Conservation (phyloP, 805 yeast species). For the Lachancea mirantina region DNA sequence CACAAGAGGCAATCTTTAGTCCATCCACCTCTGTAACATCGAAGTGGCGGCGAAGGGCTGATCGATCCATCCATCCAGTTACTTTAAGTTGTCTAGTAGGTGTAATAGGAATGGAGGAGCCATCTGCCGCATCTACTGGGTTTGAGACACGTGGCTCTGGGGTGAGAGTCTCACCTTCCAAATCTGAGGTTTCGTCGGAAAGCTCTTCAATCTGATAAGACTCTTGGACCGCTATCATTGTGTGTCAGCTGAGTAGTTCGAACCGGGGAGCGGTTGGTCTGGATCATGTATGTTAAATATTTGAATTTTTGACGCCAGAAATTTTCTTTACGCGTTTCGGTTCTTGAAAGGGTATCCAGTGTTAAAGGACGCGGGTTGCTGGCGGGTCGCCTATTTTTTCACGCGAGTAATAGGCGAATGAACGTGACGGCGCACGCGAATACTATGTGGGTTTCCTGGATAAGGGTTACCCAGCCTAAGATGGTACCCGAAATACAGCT, state of each 20-base stretch:
- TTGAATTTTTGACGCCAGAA: conserved; percentile 1
- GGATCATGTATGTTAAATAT: neutral
- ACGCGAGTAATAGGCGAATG: conserved; percentile 1
- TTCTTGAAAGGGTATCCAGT: neutral
- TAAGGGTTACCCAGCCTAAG: conserved; percentile 1
- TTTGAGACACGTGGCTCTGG: too few species aligned
- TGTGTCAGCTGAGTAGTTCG: too few species aligned
- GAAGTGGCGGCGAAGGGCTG: conserved; percentile 2
- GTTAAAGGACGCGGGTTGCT: conserved; percentile 1
- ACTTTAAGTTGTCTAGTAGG: too few species aligned
- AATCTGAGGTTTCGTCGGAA: too few species aligned
- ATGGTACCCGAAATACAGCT: conserved; percentile 1
- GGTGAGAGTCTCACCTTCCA: too few species aligned
- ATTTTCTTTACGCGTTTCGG: conserved; percentile 1
- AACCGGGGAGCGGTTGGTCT: neutral
- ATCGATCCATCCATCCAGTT: conserved; percentile 4
- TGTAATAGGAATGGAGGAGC: too few species aligned
- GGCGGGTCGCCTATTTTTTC: neutral
- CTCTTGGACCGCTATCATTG: too few species aligned
- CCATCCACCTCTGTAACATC: conserved; percentile 1
- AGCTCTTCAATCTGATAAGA: too few species aligned
- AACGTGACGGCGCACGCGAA: neutral
- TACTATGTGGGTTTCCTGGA: neutral
- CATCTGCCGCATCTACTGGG: too few species aligned
- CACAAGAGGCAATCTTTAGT: conserved; percentile 1